Base-by-base conservation (phyloP, 2,329 filamentous ascomycete species). In the Hymenoscyphus repandus region DNA sequence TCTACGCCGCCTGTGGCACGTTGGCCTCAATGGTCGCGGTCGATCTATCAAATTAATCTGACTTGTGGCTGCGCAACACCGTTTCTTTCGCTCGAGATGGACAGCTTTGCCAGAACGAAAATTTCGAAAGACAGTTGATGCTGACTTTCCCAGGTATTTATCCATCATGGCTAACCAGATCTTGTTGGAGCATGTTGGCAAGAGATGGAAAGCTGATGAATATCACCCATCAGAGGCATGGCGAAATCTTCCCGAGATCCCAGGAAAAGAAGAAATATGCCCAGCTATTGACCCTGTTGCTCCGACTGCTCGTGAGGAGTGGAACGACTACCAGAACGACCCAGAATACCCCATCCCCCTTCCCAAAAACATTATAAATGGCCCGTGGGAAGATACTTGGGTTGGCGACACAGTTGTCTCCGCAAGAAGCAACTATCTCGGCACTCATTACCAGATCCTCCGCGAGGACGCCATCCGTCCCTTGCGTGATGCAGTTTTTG, bases 391-490 rank as follows among this genome's bases (percentile, higher is more conserved):
- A 0, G 22, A 27, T 27, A 27, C 22, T 7, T 27, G 4, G 4
- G 22, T 27, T 7, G 22, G 4, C 22, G 22, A 27, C 7, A 27
- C 22, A 27, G 22, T 27, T 27, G 22, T 27, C 22, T 27, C 22
- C 22, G 80, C 74, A 4, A 84, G 79, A 41, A 74, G 81, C 1
- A 72, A 75, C 0, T 96, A 95, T 51, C 72, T 96, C 0, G 72
- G 80, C 31, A 77, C 81, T 0, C 88, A 95, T 45, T 95, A 93
- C 63, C 73, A 81, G 2, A 76, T 96, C 1, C 74, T 90, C 6
- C 78, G 90, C 2, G 86, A 90, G 62, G 90, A 96, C 63, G 79
- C 82, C 0, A 72, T 88, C 2, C 78, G 85, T 11, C 77, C 83
- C 1, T 72, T 96, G 0, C 78, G 90, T 6, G 76, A 81, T 54